Evolutionary conservation across 345 rosid genomes (phyloP), one percentile per base, ranked within the genome.

Genomic region (Stellera chamaejasme): DNA sequence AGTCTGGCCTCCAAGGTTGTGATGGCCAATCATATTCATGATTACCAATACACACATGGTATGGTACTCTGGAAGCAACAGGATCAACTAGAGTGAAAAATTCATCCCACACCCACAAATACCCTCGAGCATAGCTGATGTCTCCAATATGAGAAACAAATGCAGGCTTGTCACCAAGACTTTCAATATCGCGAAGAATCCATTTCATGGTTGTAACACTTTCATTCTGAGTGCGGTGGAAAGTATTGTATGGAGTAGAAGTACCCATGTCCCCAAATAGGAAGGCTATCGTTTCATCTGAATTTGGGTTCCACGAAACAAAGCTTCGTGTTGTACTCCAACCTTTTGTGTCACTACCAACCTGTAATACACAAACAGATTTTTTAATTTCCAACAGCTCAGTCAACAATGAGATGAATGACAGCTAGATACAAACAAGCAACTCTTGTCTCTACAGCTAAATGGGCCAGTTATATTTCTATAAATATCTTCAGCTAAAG

Each of bases 41-140:
- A 66, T 88, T 91, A 55, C 98, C 98, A 45, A 91, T 91, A 63
- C 98, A 91, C 0, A 91, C 98, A 68, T 88, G 98, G 58, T 91
- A 91, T 0, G 95, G 83, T 19, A 88, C 73, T 66, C 50, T 76
- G 26, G 98, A 82, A n/a, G 98, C 90, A 14, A 91, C 78, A 0
- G 96, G 92, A 61, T 88, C 87, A 2, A 85, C 69, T 58, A 71
- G 92, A 61, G 73, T 51, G 51, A 91, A 88, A 68, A 91, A 88
- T 52, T 88, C 85, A 58, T 91, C 98, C 98, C 98, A 91, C 60
- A 88, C 13, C 98, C 98, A 88, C 7, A 88, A 77, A 71, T 80
- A 80, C 43, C 96, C 96, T 73, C 83, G 62, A 0, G 98, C 98
- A 23, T 91, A 92, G 68, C 98, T 92, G 56, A 92, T 85, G 65